A percentile compares a stretch with the other conserved stretches of the same genome.
phyloP scores from a whole-genome alignment of 2,329 filamentous ascomycete species.

The Pseudogymnoascus sp. region DNA sequence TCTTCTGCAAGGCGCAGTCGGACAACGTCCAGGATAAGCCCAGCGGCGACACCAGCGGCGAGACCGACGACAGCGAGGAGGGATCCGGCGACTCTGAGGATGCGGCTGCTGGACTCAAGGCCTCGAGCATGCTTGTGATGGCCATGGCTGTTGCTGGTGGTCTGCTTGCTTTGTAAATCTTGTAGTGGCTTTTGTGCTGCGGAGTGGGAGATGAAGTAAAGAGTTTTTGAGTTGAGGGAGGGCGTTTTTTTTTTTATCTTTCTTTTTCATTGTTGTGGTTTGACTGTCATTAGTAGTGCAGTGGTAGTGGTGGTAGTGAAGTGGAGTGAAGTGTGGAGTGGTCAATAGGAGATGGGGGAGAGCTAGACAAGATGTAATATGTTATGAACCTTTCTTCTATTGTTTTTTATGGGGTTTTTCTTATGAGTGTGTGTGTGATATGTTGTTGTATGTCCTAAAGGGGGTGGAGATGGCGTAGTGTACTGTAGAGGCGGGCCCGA shows the following conservation, averaged over 20 bases:
- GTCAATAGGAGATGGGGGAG: too few relatives aligned
- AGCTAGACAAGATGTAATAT: too few relatives aligned
- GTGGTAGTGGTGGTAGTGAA: too few relatives aligned
- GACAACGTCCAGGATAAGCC: slow-evolving; percentile 14
- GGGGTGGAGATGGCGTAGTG: too few relatives aligned
- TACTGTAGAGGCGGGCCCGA: too few relatives aligned
- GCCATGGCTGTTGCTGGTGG: background rate
- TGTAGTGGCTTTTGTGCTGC: too few relatives aligned
- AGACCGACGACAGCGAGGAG: background rate
- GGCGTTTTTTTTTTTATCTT: background rate
- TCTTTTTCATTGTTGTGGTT: background rate
- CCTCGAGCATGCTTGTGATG: background rate
- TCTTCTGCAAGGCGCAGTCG: slow-evolving; percentile 32
- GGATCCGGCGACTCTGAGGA: background rate
- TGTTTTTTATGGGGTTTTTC: too few relatives aligned
- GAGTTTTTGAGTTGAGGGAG: background rate
- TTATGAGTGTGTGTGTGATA: too few relatives aligned
- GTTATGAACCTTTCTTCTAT: too few relatives aligned
- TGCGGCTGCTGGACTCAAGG: background rate
- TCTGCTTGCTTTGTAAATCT: background rate
- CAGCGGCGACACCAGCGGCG: background rate
- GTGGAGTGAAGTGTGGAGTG: too few relatives aligned
- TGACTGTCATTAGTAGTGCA: background rate
- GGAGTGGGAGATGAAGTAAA: too few relatives aligned
- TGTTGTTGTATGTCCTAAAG: too few relatives aligned